A percentile compares a stretch with the other conserved stretches of the same genome.
Evolutionary conservation across 148 eudicot species (phyloP).

Genomic region (Rhododendron kiyosumense): DNA sequence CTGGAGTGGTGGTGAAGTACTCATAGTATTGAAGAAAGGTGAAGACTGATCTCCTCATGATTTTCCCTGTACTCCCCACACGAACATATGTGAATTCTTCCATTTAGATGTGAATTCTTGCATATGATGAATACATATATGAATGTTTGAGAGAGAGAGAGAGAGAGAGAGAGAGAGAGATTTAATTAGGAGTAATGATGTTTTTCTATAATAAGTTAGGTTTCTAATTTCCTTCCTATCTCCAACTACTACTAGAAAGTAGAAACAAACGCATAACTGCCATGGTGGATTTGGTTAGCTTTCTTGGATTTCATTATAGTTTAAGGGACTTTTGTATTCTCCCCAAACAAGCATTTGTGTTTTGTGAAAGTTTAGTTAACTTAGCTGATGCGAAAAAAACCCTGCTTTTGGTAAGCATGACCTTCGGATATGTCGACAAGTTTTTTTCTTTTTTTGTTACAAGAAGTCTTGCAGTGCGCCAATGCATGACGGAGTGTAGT

Average conservation of each 20-base stretch:
- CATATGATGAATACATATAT: background rate
- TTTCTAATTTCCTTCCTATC: constrained; percentile 7
- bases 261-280: constrained; percentile 10
- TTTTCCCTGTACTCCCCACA: constrained; percentile 6
- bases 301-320: background rate
- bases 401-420: background rate
- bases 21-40: constrained; percentile 16
- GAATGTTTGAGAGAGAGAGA: background rate
- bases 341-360: background rate
- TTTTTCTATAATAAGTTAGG: constrained; percentile 4
- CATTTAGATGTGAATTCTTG: constrained; percentile 13
- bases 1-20: constrained; percentile 16
- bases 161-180: background rate
- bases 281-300: background rate
- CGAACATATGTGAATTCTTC: constrained; percentile 2
- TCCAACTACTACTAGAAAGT: background rate
- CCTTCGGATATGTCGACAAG: background rate
- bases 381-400: background rate
- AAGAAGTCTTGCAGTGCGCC: too few species aligned
- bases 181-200: background rate
- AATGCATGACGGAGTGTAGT: background rate
- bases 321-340: background rate
- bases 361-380: background rate
- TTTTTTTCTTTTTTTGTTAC: too few species aligned
- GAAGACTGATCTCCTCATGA: constrained; percentile 18